Percentiles rank a stretch among this genome's conserved stretches.
These are phyloP conservation scores for Pseudozyma sp. DNA, from an alignment of 1,284 basidiomycete genomes.

Conservation along the genomic window DNA sequence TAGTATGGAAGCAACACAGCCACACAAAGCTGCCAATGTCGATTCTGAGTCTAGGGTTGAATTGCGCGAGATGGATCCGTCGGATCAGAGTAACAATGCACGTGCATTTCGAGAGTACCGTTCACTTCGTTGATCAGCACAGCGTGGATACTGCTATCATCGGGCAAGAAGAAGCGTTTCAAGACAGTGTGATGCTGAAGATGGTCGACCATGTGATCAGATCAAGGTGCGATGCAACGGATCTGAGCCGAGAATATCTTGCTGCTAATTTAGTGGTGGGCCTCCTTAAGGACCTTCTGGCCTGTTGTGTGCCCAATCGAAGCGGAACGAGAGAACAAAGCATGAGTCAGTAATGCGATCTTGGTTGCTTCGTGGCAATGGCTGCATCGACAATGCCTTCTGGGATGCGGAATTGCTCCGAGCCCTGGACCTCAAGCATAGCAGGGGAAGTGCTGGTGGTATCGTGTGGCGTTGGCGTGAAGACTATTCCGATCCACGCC, in stretches of 20 bases:
- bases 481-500: too few species aligned
- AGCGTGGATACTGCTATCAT: neutral
- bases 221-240: neutral
- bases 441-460: too few species aligned
- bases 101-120: neutral
- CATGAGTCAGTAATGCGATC: neutral
- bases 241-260: neutral
- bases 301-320: slow-evolving; percentile 24
- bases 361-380: neutral
- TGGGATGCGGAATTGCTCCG: too few species aligned
- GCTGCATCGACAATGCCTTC: too few species aligned
- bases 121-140: neutral
- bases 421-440: too few species aligned
- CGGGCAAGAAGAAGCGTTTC: neutral
- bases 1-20: too few species aligned
- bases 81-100: neutral
- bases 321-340: neutral
- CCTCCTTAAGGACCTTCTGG: slow-evolving; percentile 55
- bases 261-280: slow-evolving; percentile 45
- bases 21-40: neutral
- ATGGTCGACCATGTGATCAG: neutral
- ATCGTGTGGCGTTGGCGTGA: too few species aligned
- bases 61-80: slow-evolving; percentile 15
- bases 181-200: neutral
- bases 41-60: slow-evolving; percentile 23